Evolutionary conservation across 495 filamentous ascomycete genomes (phyloP).

Genomic region (Penicillium lividum): DNA sequence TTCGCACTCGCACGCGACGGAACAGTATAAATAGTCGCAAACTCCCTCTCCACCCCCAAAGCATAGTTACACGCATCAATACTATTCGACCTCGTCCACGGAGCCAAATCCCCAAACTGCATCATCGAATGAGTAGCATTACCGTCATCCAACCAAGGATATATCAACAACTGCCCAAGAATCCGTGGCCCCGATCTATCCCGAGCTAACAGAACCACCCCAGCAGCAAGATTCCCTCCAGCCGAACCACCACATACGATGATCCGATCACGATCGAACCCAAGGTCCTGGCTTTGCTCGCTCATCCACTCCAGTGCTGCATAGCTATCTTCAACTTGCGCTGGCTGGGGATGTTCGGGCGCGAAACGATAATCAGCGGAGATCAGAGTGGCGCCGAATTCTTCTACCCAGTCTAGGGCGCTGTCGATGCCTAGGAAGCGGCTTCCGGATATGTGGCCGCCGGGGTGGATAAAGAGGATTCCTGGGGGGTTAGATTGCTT

Average conservation of each 20-base stretch:
- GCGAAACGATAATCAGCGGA: constrained; percentile 31
- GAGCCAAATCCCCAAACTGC: constrained; percentile 11
- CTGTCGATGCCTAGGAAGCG: constrained; percentile 10
- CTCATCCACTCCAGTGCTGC: constrained; percentile 41
- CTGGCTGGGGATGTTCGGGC: constrained; percentile 30
- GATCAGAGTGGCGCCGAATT: constrained; percentile 6
- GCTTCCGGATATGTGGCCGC: constrained; percentile 14
- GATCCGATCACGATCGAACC: constrained; percentile 55
- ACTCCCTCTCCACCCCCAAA: constrained; percentile 1
- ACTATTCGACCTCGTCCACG: constrained; percentile 26
- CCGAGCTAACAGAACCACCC: constrained; percentile 37
- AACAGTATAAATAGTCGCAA: constrained; percentile 14
- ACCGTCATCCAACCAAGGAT: constrained; percentile 47
- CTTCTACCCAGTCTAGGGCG: constrained; percentile 6
- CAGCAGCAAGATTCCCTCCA: constrained; percentile 53
- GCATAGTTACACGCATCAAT: constrained; percentile 8
- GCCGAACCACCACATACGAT: constrained; percentile 57
- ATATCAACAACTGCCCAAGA: constrained; percentile 43
- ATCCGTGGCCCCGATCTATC: constrained; percentile 39
- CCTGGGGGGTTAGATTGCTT: constrained; percentile 2
- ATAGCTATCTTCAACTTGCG: constrained; percentile 34
- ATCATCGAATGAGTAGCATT: constrained; percentile 5
- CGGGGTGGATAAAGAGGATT: constrained; percentile 11
- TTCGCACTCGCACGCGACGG: constrained; percentile 20
- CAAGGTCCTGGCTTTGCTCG: constrained; percentile 29